Evolutionary conservation across 352 stramenopile species (phyloP).

Genomic region (Phytophthora nicotianae): DNA sequence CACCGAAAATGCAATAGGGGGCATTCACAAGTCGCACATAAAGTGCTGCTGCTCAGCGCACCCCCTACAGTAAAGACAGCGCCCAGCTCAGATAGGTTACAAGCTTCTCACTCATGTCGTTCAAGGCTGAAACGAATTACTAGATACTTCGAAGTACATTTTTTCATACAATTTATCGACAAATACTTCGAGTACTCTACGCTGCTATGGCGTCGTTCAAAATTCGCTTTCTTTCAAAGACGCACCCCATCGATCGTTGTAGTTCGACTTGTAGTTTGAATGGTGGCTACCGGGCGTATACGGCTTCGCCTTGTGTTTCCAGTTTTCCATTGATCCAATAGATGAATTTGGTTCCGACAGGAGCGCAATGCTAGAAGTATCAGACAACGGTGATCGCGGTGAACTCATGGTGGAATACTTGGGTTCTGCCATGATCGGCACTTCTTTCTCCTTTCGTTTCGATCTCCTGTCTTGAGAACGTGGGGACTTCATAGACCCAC

Average conservation of each 20-base stretch:
- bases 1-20: conserved; percentile 22
- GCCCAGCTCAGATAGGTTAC: conserved; percentile 5
- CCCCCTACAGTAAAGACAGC: conserved; percentile 2
- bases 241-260: conserved; percentile 41
- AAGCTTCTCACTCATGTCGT: not conserved
- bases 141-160: conserved; percentile 2
- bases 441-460: conserved; percentile 25
- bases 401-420: conserved; percentile 58
- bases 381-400: conserved; percentile 57
- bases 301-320: conserved; percentile 32
- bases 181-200: conserved; percentile 1
- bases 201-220: conserved; percentile 8
- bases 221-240: conserved; percentile 40
- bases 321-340: conserved; percentile 33
- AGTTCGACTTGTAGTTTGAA: conserved; percentile 21
- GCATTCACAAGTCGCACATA: conserved; percentile 21
- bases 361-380: conserved; percentile 66
- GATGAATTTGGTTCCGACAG: conserved; percentile 51
- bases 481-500: conserved; percentile 18
- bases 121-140: not conserved
- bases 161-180: conserved; percentile 24
- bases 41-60: conserved; percentile 1
- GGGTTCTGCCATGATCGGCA: conserved; percentile 37
- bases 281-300: conserved; percentile 21
- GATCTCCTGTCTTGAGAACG: conserved; percentile 26